phyloP scores from a whole-genome alignment of 1,284 basidiomycete species.

The Cystobasidiaceae sp. region DNA sequence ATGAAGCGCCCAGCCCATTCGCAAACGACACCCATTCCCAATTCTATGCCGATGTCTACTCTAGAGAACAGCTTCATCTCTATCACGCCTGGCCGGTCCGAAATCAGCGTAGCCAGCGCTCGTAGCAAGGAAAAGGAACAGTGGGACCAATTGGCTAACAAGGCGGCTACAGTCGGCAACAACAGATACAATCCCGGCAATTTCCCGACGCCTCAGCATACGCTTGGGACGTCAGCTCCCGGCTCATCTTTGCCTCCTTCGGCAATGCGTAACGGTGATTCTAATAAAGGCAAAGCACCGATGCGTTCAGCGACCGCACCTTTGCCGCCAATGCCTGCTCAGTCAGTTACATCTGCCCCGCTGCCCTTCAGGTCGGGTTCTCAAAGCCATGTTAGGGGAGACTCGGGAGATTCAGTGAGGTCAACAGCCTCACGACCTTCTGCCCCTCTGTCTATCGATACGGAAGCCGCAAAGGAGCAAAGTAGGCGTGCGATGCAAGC shows the following conservation, averaged over 20 bases:
- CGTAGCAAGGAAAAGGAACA: constrained; percentile 5
- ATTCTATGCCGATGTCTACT: neutral
- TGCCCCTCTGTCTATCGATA: constrained; percentile 6
- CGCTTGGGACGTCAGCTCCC: neutral
- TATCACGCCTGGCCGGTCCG: constrained; percentile 20
- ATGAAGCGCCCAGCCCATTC: neutral
- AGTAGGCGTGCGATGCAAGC: neutral
- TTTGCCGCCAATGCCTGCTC: neutral
- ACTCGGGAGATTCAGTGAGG: too few relatives aligned
- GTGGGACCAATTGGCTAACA: neutral
- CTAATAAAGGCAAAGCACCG: too few relatives aligned
- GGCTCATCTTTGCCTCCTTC: neutral
- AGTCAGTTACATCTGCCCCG: too few relatives aligned
- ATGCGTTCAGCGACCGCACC: neutral
- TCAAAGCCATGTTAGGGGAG: too few relatives aligned
- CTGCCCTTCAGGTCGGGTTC: too few relatives aligned
- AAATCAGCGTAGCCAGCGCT: constrained; percentile 9
- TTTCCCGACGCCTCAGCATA: too few relatives aligned
- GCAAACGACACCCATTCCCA: neutral
- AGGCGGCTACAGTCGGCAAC: neutral
- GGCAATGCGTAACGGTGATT: too few relatives aligned
- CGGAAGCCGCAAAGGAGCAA: constrained; percentile 4
- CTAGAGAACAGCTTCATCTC: constrained; percentile 22
- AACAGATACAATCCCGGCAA: too few relatives aligned
- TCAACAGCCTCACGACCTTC: neutral